These are phyloP conservation scores for Myriosclerotinia curreyana DNA, from an alignment of 2,329 filamentous ascomycete species.

Conservation along the genomic window DNA sequence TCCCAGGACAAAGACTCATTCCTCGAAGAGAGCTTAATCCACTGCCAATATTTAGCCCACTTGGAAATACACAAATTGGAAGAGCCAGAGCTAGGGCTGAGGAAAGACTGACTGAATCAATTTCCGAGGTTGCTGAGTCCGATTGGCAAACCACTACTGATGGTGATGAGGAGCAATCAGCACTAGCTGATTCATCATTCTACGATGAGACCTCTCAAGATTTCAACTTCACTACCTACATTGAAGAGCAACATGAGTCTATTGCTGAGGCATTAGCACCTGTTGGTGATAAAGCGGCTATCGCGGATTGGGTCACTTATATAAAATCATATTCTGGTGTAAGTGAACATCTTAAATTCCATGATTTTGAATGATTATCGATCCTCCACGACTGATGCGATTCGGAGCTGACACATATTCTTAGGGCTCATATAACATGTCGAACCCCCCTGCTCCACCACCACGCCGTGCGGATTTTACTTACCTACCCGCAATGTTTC, in stretches of 20 bases:
- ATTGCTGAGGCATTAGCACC: slow-evolving; percentile 19
- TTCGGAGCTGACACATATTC: slow-evolving; percentile 18
- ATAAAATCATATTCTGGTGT: slow-evolving; percentile 28
- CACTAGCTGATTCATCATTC: not conserved
- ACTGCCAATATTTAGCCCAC: not conserved
- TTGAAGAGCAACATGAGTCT: slow-evolving; percentile 22
- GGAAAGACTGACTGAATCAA: not conserved
- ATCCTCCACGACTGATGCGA: not conserved
- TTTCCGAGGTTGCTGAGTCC: slow-evolving; percentile 4
- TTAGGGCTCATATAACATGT: slow-evolving; percentile 40
- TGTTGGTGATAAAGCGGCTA: not conserved
- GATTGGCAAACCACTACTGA: slow-evolving; percentile 17
- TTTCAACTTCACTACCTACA: not conserved
- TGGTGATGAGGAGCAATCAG: not conserved
- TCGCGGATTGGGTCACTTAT: slow-evolving; percentile 23
- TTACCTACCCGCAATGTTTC: slow-evolving; percentile 37
- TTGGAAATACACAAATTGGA: slow-evolving; percentile 6
- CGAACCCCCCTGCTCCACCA: slow-evolving; percentile 39
- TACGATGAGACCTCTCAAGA: slow-evolving; percentile 6
- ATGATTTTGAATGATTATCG: not conserved
- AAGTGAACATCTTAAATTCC: not conserved
- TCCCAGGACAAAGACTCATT: slow-evolving; percentile 6
- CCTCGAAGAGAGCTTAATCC: slow-evolving; percentile 11
- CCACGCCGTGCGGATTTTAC: slow-evolving; percentile 31
- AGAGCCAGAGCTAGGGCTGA: slow-evolving; percentile 3